Conservation (phyloP, 495 filamentous ascomycete species). For the Penicillium malachiteum region DNA sequence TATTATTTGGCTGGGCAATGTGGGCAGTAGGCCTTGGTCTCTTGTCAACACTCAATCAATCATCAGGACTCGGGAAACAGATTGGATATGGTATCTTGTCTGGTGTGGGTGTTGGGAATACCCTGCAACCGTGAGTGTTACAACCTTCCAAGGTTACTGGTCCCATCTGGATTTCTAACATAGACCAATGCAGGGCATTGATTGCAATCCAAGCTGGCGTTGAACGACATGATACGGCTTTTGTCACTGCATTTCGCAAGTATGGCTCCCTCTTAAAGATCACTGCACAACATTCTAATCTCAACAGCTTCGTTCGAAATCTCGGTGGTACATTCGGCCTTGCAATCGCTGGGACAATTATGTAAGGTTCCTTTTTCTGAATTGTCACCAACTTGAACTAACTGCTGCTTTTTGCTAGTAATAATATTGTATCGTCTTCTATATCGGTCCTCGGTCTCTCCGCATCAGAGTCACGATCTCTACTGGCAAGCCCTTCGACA, state of each 20-base stretch:
- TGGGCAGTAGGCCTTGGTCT: slow-evolving; percentile 55
- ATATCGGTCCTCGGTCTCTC: slow-evolving; percentile 32
- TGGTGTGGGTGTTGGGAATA: slow-evolving; percentile 53
- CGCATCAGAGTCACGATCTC: slow-evolving; percentile 25
- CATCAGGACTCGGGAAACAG: slow-evolving; percentile 50
- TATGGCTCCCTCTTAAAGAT: slow-evolving; percentile 18
- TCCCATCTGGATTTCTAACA: not conserved
- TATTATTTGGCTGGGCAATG: slow-evolving; percentile 50
- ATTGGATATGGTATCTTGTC: slow-evolving; percentile 53
- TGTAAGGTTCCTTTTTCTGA: slow-evolving; percentile 27
- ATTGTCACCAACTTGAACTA: no score
- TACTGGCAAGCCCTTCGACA: slow-evolving; percentile 30
- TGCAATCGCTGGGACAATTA: slow-evolving; percentile 51
- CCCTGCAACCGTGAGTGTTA: slow-evolving; percentile 47
- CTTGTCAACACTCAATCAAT: slow-evolving; percentile 51
- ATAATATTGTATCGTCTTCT: slow-evolving; percentile 42
- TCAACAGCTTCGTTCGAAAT: slow-evolving; percentile 48
- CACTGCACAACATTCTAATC: no score
- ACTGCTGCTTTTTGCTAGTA: slow-evolving; percentile 26
- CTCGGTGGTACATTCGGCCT: slow-evolving; percentile 54
- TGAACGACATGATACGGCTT: slow-evolving; percentile 53
- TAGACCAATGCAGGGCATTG: slow-evolving; percentile 25
- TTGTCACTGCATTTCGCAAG: slow-evolving; percentile 55
- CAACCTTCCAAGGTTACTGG: no score
- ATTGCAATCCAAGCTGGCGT: slow-evolving; percentile 55